Conservation (phyloP, 2,329 filamentous ascomycete species). For the Raffaelea arxii region DNA sequence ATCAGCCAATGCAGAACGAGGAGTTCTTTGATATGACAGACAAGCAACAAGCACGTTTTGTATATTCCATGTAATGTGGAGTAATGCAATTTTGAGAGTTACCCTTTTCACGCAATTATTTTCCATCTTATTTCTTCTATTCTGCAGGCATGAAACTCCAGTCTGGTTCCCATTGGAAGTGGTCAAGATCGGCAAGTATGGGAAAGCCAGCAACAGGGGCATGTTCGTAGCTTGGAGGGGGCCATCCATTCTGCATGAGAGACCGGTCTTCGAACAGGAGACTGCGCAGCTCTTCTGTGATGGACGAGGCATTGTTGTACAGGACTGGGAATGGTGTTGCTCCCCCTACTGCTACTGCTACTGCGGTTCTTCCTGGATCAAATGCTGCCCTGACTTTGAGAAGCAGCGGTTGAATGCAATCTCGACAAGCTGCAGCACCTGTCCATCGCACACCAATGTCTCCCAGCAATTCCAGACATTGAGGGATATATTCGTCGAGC, state of each 20-base stretch:
- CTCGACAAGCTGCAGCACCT: background rate
- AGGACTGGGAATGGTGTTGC: background rate
- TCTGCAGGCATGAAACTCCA: slow-evolving; percentile 2
- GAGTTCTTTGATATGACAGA: slow-evolving; percentile 14
- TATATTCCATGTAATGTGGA: slow-evolving; percentile 4
- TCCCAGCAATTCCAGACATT: background rate
- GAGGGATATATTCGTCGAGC: background rate
- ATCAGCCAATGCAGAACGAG: slow-evolving; percentile 2
- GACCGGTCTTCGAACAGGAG: slow-evolving; percentile 2
- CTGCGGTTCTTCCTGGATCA: background rate
- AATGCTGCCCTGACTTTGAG: background rate
- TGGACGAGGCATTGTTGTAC: background rate
- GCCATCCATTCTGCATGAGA: background rate
- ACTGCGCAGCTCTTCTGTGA: background rate
- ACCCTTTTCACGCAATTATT: no score
- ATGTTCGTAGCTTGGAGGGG: background rate
- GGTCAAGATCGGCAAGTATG: background rate
- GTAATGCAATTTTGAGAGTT: no score
- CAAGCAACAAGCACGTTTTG: slow-evolving; percentile 13
- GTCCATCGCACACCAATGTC: slow-evolving; percentile 3
- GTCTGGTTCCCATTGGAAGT: slow-evolving; percentile 3
- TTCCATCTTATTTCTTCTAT: background rate
- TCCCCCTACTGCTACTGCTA: background rate
- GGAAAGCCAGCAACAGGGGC: no score
- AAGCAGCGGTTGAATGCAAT: background rate